A percentile compares a stretch with the other conserved stretches of the same genome.
Evolutionary conservation across 2,329 filamentous ascomycete genomes (phyloP).

Genomic region (Sporothrix pseudoabietina): DNA sequence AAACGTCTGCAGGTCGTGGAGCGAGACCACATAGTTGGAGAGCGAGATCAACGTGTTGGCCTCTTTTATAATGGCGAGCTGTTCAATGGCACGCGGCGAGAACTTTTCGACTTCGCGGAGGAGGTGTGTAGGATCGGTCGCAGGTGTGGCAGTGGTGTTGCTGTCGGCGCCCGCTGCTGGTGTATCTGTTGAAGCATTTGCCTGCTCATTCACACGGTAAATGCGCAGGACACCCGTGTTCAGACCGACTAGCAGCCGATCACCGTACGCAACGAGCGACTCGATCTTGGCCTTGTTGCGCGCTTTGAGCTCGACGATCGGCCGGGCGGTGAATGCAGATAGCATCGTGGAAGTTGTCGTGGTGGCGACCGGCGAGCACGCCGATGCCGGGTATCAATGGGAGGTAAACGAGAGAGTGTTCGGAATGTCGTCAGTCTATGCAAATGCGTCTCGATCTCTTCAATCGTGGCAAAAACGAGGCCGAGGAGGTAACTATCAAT

Average conservation of each 20-base stretch:
- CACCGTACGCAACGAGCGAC: constrained; percentile 89
- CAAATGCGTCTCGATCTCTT: neutral
- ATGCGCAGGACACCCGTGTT: constrained; percentile 87
- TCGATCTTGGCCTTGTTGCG: constrained; percentile 98
- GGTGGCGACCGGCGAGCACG: constrained; percentile 7
- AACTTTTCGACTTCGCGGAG: constrained; percentile 94
- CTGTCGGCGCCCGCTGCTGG: constrained; percentile 34
- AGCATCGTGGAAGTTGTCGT: constrained; percentile 67
- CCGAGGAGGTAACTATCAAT: constrained; percentile 11
- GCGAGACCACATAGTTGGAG: constrained; percentile 84
- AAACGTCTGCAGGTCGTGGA: constrained; percentile 87
- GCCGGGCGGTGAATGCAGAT: constrained; percentile 93
- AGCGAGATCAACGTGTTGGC: constrained; percentile 88
- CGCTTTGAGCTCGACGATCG: constrained; percentile 93
- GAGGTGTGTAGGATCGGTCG: constrained; percentile 66
- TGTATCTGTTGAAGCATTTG: constrained; percentile 35
- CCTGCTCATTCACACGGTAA: constrained; percentile 80
- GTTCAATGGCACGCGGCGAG: constrained; percentile 84
- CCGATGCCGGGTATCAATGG: constrained; percentile 13
- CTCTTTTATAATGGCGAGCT: constrained; percentile 94
- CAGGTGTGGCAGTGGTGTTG: constrained; percentile 41
- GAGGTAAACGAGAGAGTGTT: neutral
- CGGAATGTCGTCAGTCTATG: neutral
- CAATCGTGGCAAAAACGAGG: neutral
- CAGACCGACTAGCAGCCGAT: constrained; percentile 87